Base-by-base conservation (phyloP, 805 yeast genomes). In the Candida sakaeoensis region DNA sequence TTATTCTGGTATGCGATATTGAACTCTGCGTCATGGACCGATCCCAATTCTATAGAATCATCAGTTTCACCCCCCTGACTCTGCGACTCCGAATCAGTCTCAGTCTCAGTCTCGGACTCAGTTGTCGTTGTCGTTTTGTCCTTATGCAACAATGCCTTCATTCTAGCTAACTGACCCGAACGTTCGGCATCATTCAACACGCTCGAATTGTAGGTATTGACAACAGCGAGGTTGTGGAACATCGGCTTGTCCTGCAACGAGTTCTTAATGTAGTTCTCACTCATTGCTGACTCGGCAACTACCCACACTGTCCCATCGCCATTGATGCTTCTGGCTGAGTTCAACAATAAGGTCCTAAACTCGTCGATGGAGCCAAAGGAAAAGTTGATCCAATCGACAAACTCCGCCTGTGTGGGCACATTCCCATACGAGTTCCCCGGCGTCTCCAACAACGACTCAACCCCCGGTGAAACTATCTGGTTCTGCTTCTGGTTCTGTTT, bases 261-360 rank as follows among this genome's bases (percentile, higher is more conserved):
- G 12, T 40, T 27, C 13, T 35, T 22, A 3, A 37, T 8, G 18
- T 29, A 48, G 29, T 47, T 47, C 37, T 63, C 64, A 15, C 63
- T 50, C 41, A 56, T 51, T 33, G 57, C 57, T 12, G 58, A 70
- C 61, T 70, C 72, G 42, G 91, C 95, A 16, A 89, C 82, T 14
- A 93, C 67, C 93, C 97, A 93, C 8, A 90, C 85, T 61, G 74
- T 80, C 3, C 99, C 99, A 60, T 87, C 91, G 37, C 98, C 97
- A 45, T 82, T 79, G 45, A 88, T 76, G 3, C 83, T 74, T 36
- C 70, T 63, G 8, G 91, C 87, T 1, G 93, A 79, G 42, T 77
- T 75, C 43, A 85, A 55, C 32, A 93, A 60, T 34, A 86, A 71
- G 1, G 85, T 77, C 50, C 84, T 74, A 57, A 93, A 82, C 57